Evolutionary conservation across 495 filamentous ascomycete genomes (phyloP).

Genomic region (Achaetomiella virescens): DNA sequence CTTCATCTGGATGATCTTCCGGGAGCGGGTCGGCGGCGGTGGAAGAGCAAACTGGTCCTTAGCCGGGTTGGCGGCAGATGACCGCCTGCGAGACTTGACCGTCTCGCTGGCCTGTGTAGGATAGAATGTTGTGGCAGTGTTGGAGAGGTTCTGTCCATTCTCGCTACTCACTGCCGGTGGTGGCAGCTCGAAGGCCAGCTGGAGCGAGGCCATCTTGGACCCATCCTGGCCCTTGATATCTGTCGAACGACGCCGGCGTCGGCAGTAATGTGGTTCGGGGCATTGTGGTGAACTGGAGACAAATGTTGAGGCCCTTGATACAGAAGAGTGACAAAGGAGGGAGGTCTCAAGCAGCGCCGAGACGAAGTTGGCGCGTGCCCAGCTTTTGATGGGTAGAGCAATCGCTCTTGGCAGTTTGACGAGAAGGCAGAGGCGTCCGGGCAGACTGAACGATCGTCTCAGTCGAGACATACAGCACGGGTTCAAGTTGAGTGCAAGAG

Average conservation of each 20-base stretch:
- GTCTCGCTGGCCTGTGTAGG: conserved; percentile 46
- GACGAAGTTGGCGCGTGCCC: neutral
- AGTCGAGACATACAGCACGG: neutral
- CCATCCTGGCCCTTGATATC: conserved; percentile 76
- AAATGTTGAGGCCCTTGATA: neutral
- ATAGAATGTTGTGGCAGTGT: conserved; percentile 21
- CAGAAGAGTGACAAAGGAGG: neutral
- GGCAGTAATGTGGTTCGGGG: conserved; percentile 66
- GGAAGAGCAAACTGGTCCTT: conserved; percentile 70
- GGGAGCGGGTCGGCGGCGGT: conserved; percentile 82
- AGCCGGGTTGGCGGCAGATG: conserved; percentile 42
- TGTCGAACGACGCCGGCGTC: conserved; percentile 76
- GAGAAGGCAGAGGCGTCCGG: neutral
- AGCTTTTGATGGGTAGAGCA: conserved; percentile 5
- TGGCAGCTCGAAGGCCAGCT: conserved; percentile 66
- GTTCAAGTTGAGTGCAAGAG: too few relatives aligned
- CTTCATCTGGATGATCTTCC: conserved; percentile 99
- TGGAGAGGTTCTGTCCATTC: conserved; percentile 28
- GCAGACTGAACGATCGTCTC: neutral
- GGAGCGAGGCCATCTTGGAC: conserved; percentile 45
- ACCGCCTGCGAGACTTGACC: conserved; percentile 53
- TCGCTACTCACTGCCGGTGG: conserved; percentile 64
- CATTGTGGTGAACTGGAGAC: conserved; percentile 43
- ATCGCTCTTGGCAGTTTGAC: neutral
- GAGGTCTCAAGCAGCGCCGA: neutral